These are phyloP conservation scores for Lachancea fermentati DNA, from an alignment of 805 yeast genomes.

Conservation along the genomic window DNA sequence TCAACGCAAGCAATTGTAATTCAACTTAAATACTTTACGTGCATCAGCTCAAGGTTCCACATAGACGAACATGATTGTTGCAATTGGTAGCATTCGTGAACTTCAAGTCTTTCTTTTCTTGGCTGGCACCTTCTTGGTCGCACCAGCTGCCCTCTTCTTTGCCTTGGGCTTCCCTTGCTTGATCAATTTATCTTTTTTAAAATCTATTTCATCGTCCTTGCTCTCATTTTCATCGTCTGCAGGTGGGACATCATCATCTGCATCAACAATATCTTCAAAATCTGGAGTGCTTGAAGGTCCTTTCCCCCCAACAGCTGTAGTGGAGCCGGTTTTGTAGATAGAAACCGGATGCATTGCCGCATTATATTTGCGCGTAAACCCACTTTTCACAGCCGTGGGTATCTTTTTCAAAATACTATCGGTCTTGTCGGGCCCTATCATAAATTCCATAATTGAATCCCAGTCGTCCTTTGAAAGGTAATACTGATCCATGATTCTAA, in stretches of 20 bases:
- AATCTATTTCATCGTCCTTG: slow-evolving; percentile 28
- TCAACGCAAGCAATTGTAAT: too few species aligned
- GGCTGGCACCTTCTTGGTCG: slow-evolving; percentile 9
- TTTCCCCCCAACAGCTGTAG: slow-evolving; percentile 35
- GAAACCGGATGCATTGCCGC: slow-evolving; percentile 74
- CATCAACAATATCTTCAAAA: slow-evolving; percentile 35
- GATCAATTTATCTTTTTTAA: slow-evolving; percentile 34
- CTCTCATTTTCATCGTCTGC: slow-evolving; percentile 26
- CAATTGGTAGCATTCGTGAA: too few species aligned
- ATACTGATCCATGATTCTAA: slow-evolving; percentile 76
- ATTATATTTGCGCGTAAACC: slow-evolving; percentile 84
- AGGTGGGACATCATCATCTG: slow-evolving; percentile 27
- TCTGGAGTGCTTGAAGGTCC: slow-evolving; percentile 26
- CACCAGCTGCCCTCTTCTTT: slow-evolving; percentile 20
- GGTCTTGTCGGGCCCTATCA: slow-evolving; percentile 56
- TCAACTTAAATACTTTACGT: too few species aligned
- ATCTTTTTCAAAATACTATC: slow-evolving; percentile 51
- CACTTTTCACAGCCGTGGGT: slow-evolving; percentile 72
- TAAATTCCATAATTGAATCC: slow-evolving; percentile 80
- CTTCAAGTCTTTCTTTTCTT: too few species aligned
- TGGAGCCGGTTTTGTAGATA: slow-evolving; percentile 66
- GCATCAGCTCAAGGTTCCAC: too few species aligned
- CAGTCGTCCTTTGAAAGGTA: slow-evolving; percentile 87
- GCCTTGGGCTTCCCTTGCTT: slow-evolving; percentile 29
- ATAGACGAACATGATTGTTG: too few species aligned